phyloP scores from a whole-genome alignment of 345 rosid genomes.

The Punica granatum region DNA sequence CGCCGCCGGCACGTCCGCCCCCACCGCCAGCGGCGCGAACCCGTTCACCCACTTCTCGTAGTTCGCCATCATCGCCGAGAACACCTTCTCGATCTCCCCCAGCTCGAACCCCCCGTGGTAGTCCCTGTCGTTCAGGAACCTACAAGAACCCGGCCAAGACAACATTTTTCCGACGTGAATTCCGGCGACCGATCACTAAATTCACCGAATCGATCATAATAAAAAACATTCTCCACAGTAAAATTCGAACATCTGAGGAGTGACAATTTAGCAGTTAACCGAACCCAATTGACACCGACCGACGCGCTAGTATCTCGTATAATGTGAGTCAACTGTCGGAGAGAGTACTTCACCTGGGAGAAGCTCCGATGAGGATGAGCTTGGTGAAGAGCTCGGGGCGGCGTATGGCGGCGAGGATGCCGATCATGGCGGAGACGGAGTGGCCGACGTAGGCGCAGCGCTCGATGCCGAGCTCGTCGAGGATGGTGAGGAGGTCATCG shows the following conservation, averaged over 20 bases:
- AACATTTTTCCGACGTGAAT: not conserved
- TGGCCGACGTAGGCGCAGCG: conserved; percentile 44
- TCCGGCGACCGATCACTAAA: not conserved
- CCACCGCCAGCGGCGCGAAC: conserved; percentile 37
- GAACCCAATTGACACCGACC: too few species aligned
- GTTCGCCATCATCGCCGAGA: conserved; percentile 43
- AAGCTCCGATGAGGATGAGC: conserved; percentile 44
- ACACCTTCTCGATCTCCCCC: conserved; percentile 30
- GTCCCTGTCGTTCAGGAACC: conserved; percentile 26
- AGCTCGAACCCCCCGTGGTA: conserved; percentile 44
- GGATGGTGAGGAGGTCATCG: conserved; percentile 41
- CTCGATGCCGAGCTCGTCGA: conserved; percentile 29
- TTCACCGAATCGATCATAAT: not conserved
- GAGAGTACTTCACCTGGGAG: too few species aligned
- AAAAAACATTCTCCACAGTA: not conserved
- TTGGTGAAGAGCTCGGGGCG: conserved; percentile 48
- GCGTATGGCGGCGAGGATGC: conserved; percentile 37
- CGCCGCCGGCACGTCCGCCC: conserved; percentile 47
- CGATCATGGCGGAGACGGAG: conserved; percentile 47
- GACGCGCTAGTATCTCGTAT: too few species aligned
- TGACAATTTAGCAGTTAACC: too few species aligned
- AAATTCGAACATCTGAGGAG: not conserved
- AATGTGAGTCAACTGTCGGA: too few species aligned
- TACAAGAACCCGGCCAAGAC: not conserved
- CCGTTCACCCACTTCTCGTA: conserved; percentile 45